Evolutionary conservation across 2,329 filamentous ascomycete genomes (phyloP), one percentile per base, ranked within the genome.

Genomic region (Xylariales sp.): DNA sequence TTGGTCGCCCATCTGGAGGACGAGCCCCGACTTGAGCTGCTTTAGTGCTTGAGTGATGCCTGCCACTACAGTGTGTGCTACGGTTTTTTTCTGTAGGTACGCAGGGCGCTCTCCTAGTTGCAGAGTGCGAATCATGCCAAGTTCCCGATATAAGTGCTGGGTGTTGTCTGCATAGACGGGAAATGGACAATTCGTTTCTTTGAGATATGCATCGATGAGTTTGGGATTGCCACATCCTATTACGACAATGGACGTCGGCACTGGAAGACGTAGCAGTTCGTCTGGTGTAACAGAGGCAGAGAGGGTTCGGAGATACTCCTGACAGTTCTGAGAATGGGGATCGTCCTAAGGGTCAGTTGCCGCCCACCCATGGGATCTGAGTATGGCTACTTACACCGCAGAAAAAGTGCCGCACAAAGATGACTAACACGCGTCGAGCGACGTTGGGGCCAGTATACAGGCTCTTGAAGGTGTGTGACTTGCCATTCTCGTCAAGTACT

Each of bases 361-460:
- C n/a, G n/a, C n/a, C n/a, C n/a, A n/a, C n/a, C n/a, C n/a, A n/a
- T n/a, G n/a, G n/a, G n/a, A n/a, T n/a, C n/a, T n/a, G n/a, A n/a
- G n/a, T n/a, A n/a, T n/a, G 15, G 29, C 12, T 29, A 71, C 82
- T 59, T 70, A 87, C 84, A 24, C 83, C 83, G 55, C 85, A 89
- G 69, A 86, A 88, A 61, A 89, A 90, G 62, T 89, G 85, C 30
- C 85, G 74, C 40, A 90, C 72, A 55, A 90, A 89, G 48, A 89
- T 77, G 29, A 88, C 61, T 21, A 90, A 67, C 19, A 86, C 76
- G 3, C 79, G 66, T 14, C 70, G 64, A 11, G 73, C 66, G 3
- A 68, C 66, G 38, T 74, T 74, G 32, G 58, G 66, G 4, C 76
- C 75, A 23, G 66, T 70, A 55, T 81, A 83, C 19, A 86, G 61